phyloP scores from a whole-genome alignment of 805 yeast species.

The Cephaloascus fragrans region DNA sequence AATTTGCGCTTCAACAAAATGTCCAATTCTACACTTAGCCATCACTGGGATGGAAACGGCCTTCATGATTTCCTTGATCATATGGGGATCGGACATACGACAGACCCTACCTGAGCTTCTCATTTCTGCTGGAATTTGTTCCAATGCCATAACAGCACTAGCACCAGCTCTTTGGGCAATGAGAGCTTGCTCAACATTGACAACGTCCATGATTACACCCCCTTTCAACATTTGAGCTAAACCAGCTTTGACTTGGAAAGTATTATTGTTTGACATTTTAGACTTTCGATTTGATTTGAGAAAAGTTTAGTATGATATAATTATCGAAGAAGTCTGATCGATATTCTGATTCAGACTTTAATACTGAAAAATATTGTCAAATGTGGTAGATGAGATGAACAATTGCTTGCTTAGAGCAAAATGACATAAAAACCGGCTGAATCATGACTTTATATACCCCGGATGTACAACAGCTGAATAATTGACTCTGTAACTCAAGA shows the following conservation, averaged over 20 bases:
- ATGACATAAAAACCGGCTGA: too few relatives aligned
- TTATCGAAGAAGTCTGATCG: too few relatives aligned
- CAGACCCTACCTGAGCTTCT: conserved; percentile 75
- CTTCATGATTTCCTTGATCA: conserved; percentile 67
- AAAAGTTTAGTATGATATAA: too few relatives aligned
- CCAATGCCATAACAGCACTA: conserved; percentile 84
- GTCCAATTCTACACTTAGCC: conserved; percentile 85
- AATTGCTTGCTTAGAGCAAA: too few relatives aligned
- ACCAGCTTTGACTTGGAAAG: conserved; percentile 58
- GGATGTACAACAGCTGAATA: too few relatives aligned
- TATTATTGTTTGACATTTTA: too few relatives aligned
- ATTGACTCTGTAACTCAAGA: too few relatives aligned
- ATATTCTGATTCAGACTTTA: too few relatives aligned
- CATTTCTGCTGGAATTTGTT: conserved; percentile 79
- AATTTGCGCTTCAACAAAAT: conserved; percentile 72
- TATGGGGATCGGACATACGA: conserved; percentile 77
- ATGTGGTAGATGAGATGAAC: too few relatives aligned
- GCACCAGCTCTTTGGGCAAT: conserved; percentile 83
- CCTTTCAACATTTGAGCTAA: conserved; percentile 83
- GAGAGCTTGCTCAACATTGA: conserved; percentile 68
- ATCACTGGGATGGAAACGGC: conserved; percentile 67
- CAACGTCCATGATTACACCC: conserved; percentile 68
- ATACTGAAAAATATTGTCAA: too few relatives aligned
- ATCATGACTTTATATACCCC: too few relatives aligned
- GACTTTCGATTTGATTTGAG: too few relatives aligned